Base-by-base conservation (phyloP, 345 rosid genomes). In the Euphorbia tirucalli region DNA sequence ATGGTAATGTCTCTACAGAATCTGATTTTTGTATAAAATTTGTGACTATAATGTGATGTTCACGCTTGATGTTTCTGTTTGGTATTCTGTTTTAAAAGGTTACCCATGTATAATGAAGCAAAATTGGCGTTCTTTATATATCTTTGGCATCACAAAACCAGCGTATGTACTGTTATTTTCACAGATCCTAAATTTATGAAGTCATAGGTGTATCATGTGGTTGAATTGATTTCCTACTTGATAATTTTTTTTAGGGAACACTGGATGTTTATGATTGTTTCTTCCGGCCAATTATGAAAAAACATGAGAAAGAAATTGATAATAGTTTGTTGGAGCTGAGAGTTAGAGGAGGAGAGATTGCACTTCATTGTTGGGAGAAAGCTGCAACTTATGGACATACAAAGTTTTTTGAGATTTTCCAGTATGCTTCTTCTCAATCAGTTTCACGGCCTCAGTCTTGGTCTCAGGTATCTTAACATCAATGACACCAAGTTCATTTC, bases 71-170 rank as follows among this genome's bases (percentile, higher is more conserved):
- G n/a, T n/a, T n/a, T n/a, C n/a, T n/a, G n/a, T 35, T 4, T 19
- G 28, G 5, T 10, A n/a, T 58, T 50, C 11, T 43, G 21, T 44
- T n/a, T 35, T 21, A 59, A 74, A 74, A 92, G 97, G 95, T 80
- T 94, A 62, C 96, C 95, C 1, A 80, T 91, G 93, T 90, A 91
- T 61, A 82, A 82, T 49, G 96, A 90, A 78, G 97, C 90, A 54
- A 90, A 92, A 79, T 75, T 94, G 82, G 95, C 93, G 54, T 82
- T 90, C 74, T 82, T 88, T 69, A 43, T 92, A 66, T 90, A 91
- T 78, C 81, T 93, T 28, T 88, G 97, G 96, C 85, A 87, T 74
- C 89, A 89, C 1, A 83, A 85, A 82, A 88, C 98, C 44, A 88
- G 80, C 72, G 96, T 91, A 83, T 41, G 86, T 56, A 4, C 46